phyloP scores from a whole-genome alignment of 768 basidiomycete species.

The Suillus spraguei region DNA sequence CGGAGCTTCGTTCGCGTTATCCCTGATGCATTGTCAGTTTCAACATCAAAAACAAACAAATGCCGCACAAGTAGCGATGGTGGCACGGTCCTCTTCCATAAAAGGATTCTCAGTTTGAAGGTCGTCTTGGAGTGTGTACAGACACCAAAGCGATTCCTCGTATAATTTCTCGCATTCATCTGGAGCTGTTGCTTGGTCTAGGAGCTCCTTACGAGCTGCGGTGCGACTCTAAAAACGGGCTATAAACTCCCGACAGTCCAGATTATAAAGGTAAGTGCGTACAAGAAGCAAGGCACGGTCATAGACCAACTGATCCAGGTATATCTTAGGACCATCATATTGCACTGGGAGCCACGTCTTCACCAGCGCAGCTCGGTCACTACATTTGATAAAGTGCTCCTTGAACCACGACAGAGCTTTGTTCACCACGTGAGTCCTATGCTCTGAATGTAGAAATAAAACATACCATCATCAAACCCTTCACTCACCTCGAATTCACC shows the following conservation, averaged over 20 bases:
- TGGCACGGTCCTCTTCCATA: constrained; percentile 80
- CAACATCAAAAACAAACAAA: constrained; percentile 11
- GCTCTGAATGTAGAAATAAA: neutral
- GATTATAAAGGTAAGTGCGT: constrained; percentile 31
- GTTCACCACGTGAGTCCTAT: constrained; percentile 12
- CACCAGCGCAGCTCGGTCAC: constrained; percentile 85
- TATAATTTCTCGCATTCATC: constrained; percentile 93
- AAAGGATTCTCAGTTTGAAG: constrained; percentile 82
- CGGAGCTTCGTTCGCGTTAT: constrained; percentile 85
- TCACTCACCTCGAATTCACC: constrained; percentile 76
- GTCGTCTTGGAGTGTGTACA: constrained; percentile 92
- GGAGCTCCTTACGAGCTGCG: constrained; percentile 88
- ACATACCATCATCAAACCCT: constrained; percentile 76
- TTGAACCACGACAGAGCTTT: constrained; percentile 88
- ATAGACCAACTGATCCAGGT: constrained; percentile 90
- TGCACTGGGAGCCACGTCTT: constrained; percentile 88
- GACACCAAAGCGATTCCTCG: constrained; percentile 92
- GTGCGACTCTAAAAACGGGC: constrained; percentile 70
- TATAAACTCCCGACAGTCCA: neutral
- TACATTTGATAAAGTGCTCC: constrained; percentile 91
- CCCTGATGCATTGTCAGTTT: constrained; percentile 46
- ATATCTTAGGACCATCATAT: constrained; percentile 80
- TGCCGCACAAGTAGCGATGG: constrained; percentile 72
- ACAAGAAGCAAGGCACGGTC: constrained; percentile 89
- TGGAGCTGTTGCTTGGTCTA: constrained; percentile 73